Conservation (phyloP, 352 stramenopile genomes). For the Pythium plurisporium region DNA sequence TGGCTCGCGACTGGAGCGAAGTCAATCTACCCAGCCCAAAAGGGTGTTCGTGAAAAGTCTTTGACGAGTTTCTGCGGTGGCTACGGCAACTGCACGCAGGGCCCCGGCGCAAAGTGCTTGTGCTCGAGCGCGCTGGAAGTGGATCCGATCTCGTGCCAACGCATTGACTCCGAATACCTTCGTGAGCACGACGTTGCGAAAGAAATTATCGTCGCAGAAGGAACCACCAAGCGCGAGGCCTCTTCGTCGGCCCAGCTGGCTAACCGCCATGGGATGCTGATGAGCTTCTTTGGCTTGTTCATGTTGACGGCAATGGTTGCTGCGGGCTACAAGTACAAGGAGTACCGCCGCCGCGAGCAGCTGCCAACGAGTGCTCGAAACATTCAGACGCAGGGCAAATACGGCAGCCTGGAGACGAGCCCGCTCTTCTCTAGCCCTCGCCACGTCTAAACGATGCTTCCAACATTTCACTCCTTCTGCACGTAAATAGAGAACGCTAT, state of each 20-base stretch:
- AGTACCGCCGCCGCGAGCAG: slow-evolving; percentile 23
- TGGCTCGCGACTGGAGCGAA: slow-evolving; percentile 50
- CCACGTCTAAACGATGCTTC: not conserved
- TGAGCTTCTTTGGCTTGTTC: slow-evolving; percentile 13
- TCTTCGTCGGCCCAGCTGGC: not conserved
- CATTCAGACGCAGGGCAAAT: slow-evolving; percentile 21
- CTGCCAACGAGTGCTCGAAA: slow-evolving; percentile 24
- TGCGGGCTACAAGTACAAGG: slow-evolving; percentile 30
- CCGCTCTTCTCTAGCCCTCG: slow-evolving; percentile 12
- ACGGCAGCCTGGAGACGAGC: slow-evolving; percentile 39
- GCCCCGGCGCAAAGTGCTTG: slow-evolving; percentile 52
- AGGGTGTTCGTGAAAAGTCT: slow-evolving; percentile 52
- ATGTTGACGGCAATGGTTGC: slow-evolving; percentile 14
- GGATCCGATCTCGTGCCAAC: slow-evolving; percentile 45
- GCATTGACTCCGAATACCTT: slow-evolving; percentile 60
- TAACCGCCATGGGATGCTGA: not conserved
- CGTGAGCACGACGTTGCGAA: slow-evolving; percentile 2
- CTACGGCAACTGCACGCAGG: slow-evolving; percentile 53
- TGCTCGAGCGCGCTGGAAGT: slow-evolving; percentile 39
- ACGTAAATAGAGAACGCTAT: slow-evolving; percentile 9
- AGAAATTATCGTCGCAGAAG: slow-evolving; percentile 3
- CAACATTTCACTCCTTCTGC: not conserved
- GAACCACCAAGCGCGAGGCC: not conserved
- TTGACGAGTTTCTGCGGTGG: slow-evolving; percentile 63
- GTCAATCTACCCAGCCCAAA: slow-evolving; percentile 58